Base-by-base conservation (phyloP, 345 rosid genomes). In the Euphorbia peplus region DNA sequence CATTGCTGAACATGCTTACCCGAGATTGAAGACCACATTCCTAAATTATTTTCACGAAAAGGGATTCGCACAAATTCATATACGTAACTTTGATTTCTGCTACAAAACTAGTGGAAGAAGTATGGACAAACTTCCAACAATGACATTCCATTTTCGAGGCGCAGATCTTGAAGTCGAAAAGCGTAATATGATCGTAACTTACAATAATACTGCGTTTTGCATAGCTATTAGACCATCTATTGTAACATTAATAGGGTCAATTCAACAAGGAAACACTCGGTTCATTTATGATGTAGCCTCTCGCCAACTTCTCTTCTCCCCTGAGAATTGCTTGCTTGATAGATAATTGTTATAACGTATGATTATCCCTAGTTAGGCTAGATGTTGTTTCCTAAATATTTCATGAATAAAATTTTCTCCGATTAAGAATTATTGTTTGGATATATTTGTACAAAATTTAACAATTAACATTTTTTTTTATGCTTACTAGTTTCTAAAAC, bases 141-240 rank as follows among this genome's bases (percentile, higher is more conserved):
- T 70, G 60, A 69, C 73, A n/a, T 61, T 61, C 29, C 75, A 70
- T 66, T 66, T 78, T 26, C 60, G 70, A 22, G 75, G 59, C 8
- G 66, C 73, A 16, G 37, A 59, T 0, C 50, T 56, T n/a, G 4
- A 0, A 0, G 41, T 74, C 3, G 47, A 51, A 3, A n/a, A n/a
- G n/a, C n/a, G n/a, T n/a, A n/a, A n/a, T n/a, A n/a, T n/a, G n/a
- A n/a, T n/a, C n/a, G n/a, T n/a, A n/a, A n/a, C n/a, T n/a, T n/a
- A n/a, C n/a, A n/a, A n/a, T n/a, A n/a, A n/a, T n/a, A n/a, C n/a
- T n/a, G n/a, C n/a, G n/a, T n/a, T n/a, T n/a, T n/a, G 44, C 37
- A 1, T 2, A 57, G 18, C 4, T 18, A 11, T 9, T 18, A 11
- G 4, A 15, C 3, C 32, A 14, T 1, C 3, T 2, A 10, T n/a